phyloP scores from a whole-genome alignment of 1,284 basidiomycete species.

The Porodaedalea pini region DNA sequence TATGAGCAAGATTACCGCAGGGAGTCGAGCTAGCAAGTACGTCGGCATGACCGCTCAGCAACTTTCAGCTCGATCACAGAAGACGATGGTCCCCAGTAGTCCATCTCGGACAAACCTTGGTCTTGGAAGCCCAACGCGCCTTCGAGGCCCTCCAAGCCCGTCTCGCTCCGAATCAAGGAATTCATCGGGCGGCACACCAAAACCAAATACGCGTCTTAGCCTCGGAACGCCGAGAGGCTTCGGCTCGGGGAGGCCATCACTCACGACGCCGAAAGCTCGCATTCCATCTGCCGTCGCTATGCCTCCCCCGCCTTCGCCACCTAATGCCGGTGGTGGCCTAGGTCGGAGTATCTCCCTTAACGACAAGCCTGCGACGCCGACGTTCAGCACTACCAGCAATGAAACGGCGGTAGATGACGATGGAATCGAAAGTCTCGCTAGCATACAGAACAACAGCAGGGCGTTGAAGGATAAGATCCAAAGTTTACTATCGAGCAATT shows the following conservation, averaged over 20 bases:
- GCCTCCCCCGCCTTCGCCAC: conserved; percentile 66
- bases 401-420: conserved; percentile 22
- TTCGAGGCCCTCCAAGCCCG: conserved; percentile 34
- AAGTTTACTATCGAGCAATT: conserved; percentile 4
- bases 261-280: conserved; percentile 56
- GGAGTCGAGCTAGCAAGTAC: conserved; percentile 71
- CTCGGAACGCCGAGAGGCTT: conserved; percentile 38
- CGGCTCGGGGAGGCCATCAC: conserved; percentile 43
- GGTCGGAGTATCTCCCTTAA: conserved; percentile 11
- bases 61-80: conserved; percentile 36
- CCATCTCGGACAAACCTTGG: conserved; percentile 15
- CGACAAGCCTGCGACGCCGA: conserved; percentile 16
- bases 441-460: conserved; percentile 14
- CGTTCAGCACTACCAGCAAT: conserved; percentile 21
- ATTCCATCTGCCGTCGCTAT: conserved; percentile 72
- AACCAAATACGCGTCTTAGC: conserved; percentile 28
- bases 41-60: conserved; percentile 80
- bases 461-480: conserved; percentile 20
- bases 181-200: conserved; percentile 23
- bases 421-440: conserved; percentile 12
- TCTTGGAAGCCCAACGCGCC: conserved; percentile 29
- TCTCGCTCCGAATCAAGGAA: conserved; percentile 33
- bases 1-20: conserved; percentile 21
- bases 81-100: conserved; percentile 35
- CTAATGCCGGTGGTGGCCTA: neutral